Base-by-base conservation (phyloP, 768 basidiomycete species). In the Mycena vitilis region DNA sequence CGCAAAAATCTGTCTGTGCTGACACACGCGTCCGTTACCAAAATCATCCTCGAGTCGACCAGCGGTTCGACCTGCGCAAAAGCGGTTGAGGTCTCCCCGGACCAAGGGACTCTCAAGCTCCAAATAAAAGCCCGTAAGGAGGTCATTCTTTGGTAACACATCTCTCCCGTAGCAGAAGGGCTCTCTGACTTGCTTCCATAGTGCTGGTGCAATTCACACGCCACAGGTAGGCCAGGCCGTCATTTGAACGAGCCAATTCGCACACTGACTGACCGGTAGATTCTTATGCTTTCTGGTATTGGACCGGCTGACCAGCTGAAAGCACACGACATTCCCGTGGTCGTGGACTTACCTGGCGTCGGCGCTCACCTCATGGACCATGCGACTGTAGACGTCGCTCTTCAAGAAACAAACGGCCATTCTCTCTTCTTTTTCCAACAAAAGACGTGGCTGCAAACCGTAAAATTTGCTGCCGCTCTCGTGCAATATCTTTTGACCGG, bases 311-410 rank as follows among this genome's bases (percentile, higher is more conserved):
- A 80, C 3, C 83, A 92, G 44, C 84, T 95, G 48, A 71, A 81
- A 20, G 74, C 78, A 16, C 79, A 87, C 70, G 77, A 78, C 16
- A 90, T 96, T 49, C 82, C 86, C 0, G 80, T 91, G 38, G 75
- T 90, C n/a, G 75, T 86, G 11, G 88, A 95, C 71, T 84, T 91
- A 8, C 90, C 93, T 0, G 88, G 87, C 11, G 93, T 96, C 16
- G 95, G 95, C 11, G 81, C 85, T 25, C 87, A 93, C 74, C 85
- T 96, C 37, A 80, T 86, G 56, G 95, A 96, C 76, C 95, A 96
- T 71, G 83, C 85, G 2, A 81, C 85, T 34, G 82, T 91, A 60
- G 82, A 86, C 72, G 64, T 90, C 25, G 81, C 84, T 68, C 82
- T 89, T 75, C 85, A 83, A 72, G 87, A 88, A 68, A 89, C 86